Evolutionary conservation across 2,329 filamentous ascomycete genomes (phyloP).

Genomic region (Westerdykella ornata): DNA sequence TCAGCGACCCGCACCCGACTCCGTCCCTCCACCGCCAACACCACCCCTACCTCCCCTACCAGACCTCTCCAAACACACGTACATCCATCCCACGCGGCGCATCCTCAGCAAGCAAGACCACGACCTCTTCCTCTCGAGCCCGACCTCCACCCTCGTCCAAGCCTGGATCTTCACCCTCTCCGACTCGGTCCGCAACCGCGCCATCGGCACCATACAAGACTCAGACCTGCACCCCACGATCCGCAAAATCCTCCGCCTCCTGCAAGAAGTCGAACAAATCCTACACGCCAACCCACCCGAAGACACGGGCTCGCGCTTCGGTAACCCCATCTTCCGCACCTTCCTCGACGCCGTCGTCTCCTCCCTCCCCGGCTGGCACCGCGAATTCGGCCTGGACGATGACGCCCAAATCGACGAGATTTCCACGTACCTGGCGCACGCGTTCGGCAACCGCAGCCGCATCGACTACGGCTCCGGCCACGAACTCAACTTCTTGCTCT

Average conservation of each 20-base stretch:
- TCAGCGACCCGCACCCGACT: constrained; percentile 13
- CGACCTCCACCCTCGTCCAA: constrained; percentile 67
- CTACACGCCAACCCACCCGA: constrained; percentile 67
- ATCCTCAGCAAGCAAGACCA: constrained; percentile 80
- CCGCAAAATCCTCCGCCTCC: constrained; percentile 58
- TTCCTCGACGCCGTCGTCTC: constrained; percentile 62
- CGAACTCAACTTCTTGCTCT: constrained; percentile 94
- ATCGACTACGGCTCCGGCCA: constrained; percentile 98
- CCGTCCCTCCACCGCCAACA: constrained; percentile 62
- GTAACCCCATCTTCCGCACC: constrained; percentile 82
- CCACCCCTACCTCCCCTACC: constrained; percentile 65
- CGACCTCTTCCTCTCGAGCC: constrained; percentile 69
- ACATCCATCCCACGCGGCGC: constrained; percentile 62
- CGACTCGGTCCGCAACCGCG: constrained; percentile 67
- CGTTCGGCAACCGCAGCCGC: constrained; percentile 70
- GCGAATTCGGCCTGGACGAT: constrained; percentile 49
- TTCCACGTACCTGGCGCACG: constrained; percentile 71
- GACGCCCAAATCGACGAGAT: constrained; percentile 59
- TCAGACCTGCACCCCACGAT: constrained; percentile 57
- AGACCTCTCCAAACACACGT: constrained; percentile 53
- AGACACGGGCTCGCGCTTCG: constrained; percentile 87
- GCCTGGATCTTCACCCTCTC: constrained; percentile 83
- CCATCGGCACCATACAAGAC: constrained; percentile 55
- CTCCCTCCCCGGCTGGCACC: constrained; percentile 56
- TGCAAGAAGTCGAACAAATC: constrained; percentile 62